phyloP scores from a whole-genome alignment of 371 early-diverging fungal species.

The Haplosporangium sp. region DNA sequence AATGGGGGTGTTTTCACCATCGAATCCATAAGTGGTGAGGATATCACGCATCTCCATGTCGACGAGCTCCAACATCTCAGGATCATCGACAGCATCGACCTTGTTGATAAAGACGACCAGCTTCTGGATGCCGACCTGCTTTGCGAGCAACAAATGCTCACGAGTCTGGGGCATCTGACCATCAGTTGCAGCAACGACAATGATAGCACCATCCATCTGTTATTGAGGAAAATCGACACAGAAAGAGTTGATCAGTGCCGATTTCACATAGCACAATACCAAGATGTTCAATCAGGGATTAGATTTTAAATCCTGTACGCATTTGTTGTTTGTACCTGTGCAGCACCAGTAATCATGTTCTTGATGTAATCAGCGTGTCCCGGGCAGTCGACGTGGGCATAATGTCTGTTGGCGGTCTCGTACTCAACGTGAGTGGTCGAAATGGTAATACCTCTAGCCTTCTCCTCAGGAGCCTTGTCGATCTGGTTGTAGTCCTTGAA shows the following conservation, averaged over 20 bases:
- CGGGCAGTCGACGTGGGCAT: constrained; percentile 99
- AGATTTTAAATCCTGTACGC: not conserved
- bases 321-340: constrained; percentile 74
- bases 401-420: constrained; percentile 91
- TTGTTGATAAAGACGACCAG: constrained; percentile 99
- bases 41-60: constrained; percentile 99
- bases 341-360: constrained; percentile 99
- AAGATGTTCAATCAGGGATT: no score
- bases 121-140: constrained; percentile 96
- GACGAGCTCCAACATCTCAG: constrained; percentile 97
- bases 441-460: constrained; percentile 98
- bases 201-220: constrained; percentile 97
- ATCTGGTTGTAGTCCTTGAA: constrained; percentile 96
- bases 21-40: constrained; percentile 90
- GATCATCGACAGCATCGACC: constrained; percentile 97
- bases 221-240: not conserved
- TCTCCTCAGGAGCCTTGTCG: constrained; percentile 98
- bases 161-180: constrained; percentile 97
- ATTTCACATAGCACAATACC: no score
- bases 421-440: constrained; percentile 97
- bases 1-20: constrained; percentile 95
- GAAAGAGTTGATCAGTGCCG: not conserved
- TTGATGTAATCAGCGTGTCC: constrained; percentile 99
- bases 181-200: constrained; percentile 98
- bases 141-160: constrained; percentile 96